Evolutionary conservation across 164 flowering plant species (phyloP), one percentile per base, ranked within the genome.

Genomic region (Paratinospora sagittata): DNA sequence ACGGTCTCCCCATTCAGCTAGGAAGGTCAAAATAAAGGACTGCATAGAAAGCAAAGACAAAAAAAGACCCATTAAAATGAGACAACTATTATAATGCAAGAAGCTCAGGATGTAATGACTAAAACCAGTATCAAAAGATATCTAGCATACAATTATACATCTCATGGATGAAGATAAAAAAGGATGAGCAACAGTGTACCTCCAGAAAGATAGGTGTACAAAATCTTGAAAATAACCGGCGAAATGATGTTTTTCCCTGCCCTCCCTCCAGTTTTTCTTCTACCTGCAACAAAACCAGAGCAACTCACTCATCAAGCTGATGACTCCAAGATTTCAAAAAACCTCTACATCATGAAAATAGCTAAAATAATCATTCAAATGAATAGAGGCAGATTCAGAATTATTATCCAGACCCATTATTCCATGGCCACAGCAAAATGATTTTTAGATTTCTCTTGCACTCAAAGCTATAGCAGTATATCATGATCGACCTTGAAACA

Each of bases 1-100:
- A 67, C 99, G 97, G 73, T 96, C 99, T 10, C 99, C 99, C 99
- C 99, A 96, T 81, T 96, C 99, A 0, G 99, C 99, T 23, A 96
- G 78, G 75, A 96, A 96, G 23, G 99, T 96, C 71, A 96, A 78
- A 66, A 96, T 81, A 73, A 96, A 96, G 3, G 99, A 85, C 97
- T 94, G 97, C 90, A 88, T 4, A 52, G 7, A 52, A 52, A 6
- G 58, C n/a, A 13, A 52, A 19, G 16, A 47, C 17, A 52, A 52
- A 52, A 52, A 52, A 52, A n/a, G n/a, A 14, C 19, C 0, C 58
- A 52, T 52, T 52, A 52, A 52, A 52, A 52, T 17, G n/a, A 52
- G n/a, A 16, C 58, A 6, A 6, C 58, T 19, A 13, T 52, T 52
- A 52, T 16, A 19, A 39, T 39, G 43, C 5, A 39, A 7, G 10